Percentiles rank a stretch among this genome's conserved stretches.
These are phyloP conservation scores for Lachancea meyersii DNA, from an alignment of 805 yeast genomes.

Conservation along the genomic window DNA sequence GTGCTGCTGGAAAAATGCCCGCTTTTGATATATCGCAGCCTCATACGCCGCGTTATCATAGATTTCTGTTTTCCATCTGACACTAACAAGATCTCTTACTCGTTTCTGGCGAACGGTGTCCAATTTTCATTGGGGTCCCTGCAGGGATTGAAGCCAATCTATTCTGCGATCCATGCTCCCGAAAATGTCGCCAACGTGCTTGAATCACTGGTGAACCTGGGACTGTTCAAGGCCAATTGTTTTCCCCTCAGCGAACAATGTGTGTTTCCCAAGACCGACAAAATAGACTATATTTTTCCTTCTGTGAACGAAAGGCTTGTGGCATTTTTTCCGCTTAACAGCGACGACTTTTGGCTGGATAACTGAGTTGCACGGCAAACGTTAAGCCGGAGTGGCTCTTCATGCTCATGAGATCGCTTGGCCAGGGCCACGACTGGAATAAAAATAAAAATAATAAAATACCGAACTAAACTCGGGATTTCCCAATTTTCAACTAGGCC, in stretches of 20 bases:
- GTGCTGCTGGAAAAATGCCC: conserved; percentile 39
- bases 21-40: conserved; percentile 39
- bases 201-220: conserved; percentile 27
- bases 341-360: conserved; percentile 31
- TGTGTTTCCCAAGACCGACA: conserved; percentile 27
- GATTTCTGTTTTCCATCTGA: conserved; percentile 16
- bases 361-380: conserved; percentile 4
- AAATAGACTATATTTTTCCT: conserved; percentile 26
- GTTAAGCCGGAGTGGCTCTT: not conserved
- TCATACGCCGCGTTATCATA: conserved; percentile 19
- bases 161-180: conserved; percentile 21
- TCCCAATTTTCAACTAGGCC: no score
- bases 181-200: conserved; percentile 26
- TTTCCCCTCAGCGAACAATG: conserved; percentile 27
- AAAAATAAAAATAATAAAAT: no score
- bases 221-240: conserved; percentile 30
- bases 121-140: conserved; percentile 16
- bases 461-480: no score
- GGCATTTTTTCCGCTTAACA: conserved; percentile 24
- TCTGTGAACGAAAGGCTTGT: conserved; percentile 23
- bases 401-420: no score
- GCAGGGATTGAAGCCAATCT: conserved; percentile 14
- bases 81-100: conserved; percentile 26
- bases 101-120: conserved; percentile 14
- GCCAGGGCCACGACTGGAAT: no score